Percentiles rank a stretch among this genome's conserved stretches.
phyloP scores from a whole-genome alignment of 116 monocot species.

The Phalaenopsis hybrid region DNA sequence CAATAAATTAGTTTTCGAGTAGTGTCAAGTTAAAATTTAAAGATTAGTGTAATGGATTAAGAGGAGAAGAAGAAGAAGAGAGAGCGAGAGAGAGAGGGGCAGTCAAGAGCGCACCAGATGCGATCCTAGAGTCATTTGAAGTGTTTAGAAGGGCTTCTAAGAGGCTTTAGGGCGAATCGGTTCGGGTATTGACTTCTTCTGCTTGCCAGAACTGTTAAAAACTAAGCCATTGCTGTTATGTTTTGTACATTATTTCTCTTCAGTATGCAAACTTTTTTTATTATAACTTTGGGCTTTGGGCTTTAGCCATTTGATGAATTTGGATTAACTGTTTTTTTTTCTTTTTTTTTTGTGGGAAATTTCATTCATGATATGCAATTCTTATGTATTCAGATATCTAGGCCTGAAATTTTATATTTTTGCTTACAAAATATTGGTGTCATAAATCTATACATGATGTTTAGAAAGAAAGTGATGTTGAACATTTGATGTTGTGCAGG shows the following conservation, averaged over 20 bases:
- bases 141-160: not conserved
- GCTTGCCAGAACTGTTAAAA: constrained; percentile 8
- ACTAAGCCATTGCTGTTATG: not conserved
- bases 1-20: no score
- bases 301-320: no score
- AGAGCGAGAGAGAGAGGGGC: constrained; percentile 21
- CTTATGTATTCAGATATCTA: no score
- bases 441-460: no score
- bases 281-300: not conserved
- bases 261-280: not conserved
- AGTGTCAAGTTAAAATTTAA: not conserved
- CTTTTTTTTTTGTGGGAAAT: no score
- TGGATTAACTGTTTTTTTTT: no score
- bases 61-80: no score
- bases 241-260: not conserved
- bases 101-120: constrained; percentile 99
- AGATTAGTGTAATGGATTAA: not conserved
- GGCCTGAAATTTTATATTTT: no score
- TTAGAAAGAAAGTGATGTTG: no score
- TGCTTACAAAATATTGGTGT: no score
- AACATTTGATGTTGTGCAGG: no score
- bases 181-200: constrained; percentile 98
- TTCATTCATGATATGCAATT: no score
- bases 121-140: constrained; percentile 23
- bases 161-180: constrained; percentile 43